Evolutionary conservation across 106 monocot genomes (phyloP).

Genomic region (Hemerocallis citrina): DNA sequence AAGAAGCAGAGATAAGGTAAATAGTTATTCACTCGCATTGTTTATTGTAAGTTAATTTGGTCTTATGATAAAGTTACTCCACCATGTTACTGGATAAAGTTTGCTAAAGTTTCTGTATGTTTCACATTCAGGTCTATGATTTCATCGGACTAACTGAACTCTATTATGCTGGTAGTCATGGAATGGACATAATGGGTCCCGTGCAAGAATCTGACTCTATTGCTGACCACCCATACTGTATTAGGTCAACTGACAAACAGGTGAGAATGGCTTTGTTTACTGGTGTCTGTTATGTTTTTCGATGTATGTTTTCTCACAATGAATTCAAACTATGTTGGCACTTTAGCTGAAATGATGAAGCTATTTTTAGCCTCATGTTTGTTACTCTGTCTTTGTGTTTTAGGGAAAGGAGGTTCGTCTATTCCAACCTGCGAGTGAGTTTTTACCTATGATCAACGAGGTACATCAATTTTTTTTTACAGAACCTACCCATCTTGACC

Average conservation of each 20-base stretch:
- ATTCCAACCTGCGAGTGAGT: constrained; percentile 84
- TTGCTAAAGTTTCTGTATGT: no score
- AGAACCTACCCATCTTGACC: background rate
- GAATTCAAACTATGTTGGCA: no score
- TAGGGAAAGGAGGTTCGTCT: constrained; percentile 65
- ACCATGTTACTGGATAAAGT: no score
- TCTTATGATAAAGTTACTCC: background rate
- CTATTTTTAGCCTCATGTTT: background rate
- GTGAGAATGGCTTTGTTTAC: constrained; percentile 23
- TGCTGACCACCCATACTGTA: constrained; percentile 42
- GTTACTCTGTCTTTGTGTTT: background rate
- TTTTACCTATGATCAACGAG: constrained; percentile 72
- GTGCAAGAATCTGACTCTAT: constrained; percentile 24
- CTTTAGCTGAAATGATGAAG: background rate
- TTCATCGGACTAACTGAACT: constrained; percentile 72
- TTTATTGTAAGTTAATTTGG: no score
- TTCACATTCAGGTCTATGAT: constrained; percentile 53
- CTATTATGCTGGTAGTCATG: constrained; percentile 93
- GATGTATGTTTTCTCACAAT: no score
- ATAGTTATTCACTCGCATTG: background rate
- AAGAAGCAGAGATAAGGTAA: constrained; percentile 75
- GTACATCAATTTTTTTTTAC: constrained; percentile 12
- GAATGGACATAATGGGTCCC: constrained; percentile 94
- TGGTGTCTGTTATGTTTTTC: no score
- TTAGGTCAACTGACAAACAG: constrained; percentile 56